Evolutionary conservation across 2,329 filamentous ascomycete genomes (phyloP).

Genomic region (Aureobasidium sp.): DNA sequence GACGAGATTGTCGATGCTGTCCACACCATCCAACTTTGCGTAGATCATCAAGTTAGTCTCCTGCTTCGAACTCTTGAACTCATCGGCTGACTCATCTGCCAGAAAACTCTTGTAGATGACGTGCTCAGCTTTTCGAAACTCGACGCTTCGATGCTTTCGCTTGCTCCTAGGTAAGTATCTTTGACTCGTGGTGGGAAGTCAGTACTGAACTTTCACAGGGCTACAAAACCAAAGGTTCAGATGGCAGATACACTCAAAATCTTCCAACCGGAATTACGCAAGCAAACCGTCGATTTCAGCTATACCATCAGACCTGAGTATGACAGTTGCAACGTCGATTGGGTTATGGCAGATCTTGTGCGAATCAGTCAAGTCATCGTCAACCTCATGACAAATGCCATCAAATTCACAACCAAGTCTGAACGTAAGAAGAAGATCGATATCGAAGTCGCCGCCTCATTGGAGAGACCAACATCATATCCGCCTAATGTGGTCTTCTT

Average conservation of each 20-base stretch:
- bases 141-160: slow-evolving; percentile 26
- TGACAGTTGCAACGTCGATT: slow-evolving; percentile 20
- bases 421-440: slow-evolving; percentile 14
- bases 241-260: slow-evolving; percentile 28
- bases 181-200: not conserved
- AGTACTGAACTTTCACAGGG: not conserved
- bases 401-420: slow-evolving; percentile 21
- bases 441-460: slow-evolving; percentile 23
- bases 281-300: slow-evolving; percentile 25
- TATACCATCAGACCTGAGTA: slow-evolving; percentile 26
- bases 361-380: slow-evolving; percentile 18
- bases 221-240: slow-evolving; percentile 23
- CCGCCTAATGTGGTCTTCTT: slow-evolving; percentile 29
- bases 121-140: slow-evolving; percentile 32
- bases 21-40: slow-evolving; percentile 36
- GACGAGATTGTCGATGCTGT: slow-evolving; percentile 24
- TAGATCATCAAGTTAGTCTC: slow-evolving; percentile 32
- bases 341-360: slow-evolving; percentile 18
- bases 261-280: slow-evolving; percentile 30
- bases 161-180: slow-evolving; percentile 21
- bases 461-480: slow-evolving; percentile 34
- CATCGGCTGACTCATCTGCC: not conserved
- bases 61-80: not conserved
- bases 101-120: slow-evolving; percentile 35
- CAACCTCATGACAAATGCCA: slow-evolving; percentile 20